Conservation (phyloP, 345 rosid genomes). For the Salix dunnii region DNA sequence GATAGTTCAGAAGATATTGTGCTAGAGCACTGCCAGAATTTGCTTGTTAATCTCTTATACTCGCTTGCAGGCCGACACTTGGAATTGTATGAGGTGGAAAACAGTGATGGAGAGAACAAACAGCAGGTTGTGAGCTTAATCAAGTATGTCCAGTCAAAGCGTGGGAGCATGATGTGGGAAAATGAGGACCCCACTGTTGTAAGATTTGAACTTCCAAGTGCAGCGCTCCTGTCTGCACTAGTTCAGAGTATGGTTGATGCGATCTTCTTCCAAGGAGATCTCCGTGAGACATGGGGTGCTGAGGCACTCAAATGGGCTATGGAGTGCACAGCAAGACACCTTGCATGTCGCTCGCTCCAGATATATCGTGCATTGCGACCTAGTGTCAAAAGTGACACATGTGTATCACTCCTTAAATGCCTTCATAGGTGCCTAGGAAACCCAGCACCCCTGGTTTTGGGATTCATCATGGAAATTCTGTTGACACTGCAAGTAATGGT, state of each 20-base stretch:
- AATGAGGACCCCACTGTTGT: slow-evolving; percentile 90
- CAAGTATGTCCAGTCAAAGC: slow-evolving; percentile 96
- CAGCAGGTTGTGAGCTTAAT: slow-evolving; percentile 96
- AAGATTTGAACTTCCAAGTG: slow-evolving; percentile 90
- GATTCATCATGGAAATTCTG: slow-evolving; percentile 93
- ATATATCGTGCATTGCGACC: slow-evolving; percentile 96
- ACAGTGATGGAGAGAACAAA: slow-evolving; percentile 89
- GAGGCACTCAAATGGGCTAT: slow-evolving; percentile 99
- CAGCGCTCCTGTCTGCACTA: slow-evolving; percentile 90
- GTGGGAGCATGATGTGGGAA: slow-evolving; percentile 99
- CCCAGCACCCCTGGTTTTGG: slow-evolving; percentile 92
- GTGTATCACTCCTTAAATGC: slow-evolving; percentile 90
- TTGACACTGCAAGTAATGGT: slow-evolving; percentile 96
- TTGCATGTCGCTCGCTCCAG: slow-evolving; percentile 98
- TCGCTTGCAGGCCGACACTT: slow-evolving; percentile 98
- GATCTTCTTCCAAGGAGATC: slow-evolving; percentile 98
- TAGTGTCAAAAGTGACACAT: slow-evolving; percentile 86
- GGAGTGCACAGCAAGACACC: slow-evolving; percentile 99
- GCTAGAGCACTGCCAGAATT: slow-evolving; percentile 96
- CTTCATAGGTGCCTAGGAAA: slow-evolving; percentile 94
- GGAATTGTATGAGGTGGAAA: slow-evolving; percentile 96
- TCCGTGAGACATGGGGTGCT: slow-evolving; percentile 95
- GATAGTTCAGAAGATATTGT: slow-evolving; percentile 99
- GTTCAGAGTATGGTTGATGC: slow-evolving; percentile 99
- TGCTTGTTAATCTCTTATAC: slow-evolving; percentile 91